Conservation (phyloP, 2,329 filamentous ascomycete genomes). For the Hyphodiscus sp. region DNA sequence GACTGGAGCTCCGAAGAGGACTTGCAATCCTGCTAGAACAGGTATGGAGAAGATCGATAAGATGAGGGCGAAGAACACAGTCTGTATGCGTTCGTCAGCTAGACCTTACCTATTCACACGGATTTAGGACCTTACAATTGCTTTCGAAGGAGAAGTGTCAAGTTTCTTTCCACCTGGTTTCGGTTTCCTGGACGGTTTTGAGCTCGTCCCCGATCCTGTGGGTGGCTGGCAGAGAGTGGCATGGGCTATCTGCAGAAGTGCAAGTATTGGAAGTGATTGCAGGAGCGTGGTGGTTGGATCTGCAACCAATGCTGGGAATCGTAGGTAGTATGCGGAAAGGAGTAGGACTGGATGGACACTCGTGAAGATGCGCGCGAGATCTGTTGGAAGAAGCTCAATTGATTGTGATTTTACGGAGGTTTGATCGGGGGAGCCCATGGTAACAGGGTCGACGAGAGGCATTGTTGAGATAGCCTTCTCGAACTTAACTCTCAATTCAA, state of each 20-base stretch:
- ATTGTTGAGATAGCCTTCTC: conserved; percentile 10
- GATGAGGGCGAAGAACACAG: conserved; percentile 63
- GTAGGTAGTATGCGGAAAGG: conserved; percentile 54
- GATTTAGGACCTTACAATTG: conserved; percentile 6
- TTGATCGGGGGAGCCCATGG: conserved; percentile 20
- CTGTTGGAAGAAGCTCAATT: conserved; percentile 26
- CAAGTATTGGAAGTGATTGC: conserved; percentile 54
- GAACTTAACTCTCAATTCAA: too few species aligned
- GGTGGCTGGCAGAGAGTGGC: conserved; percentile 57
- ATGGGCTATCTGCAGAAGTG: conserved; percentile 57
- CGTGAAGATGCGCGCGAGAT: conserved; percentile 47
- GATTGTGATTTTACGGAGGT: conserved; percentile 16
- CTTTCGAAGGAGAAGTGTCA: conserved; percentile 2
- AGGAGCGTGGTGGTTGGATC: conserved; percentile 62
- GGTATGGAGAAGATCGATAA: conserved; percentile 44
- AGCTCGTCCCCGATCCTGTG: conserved; percentile 39
- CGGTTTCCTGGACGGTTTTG: conserved; percentile 40
- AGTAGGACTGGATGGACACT: conserved; percentile 64
- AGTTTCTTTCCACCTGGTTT: conserved; percentile 50
- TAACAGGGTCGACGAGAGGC: conserved; percentile 28
- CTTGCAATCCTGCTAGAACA: conserved; percentile 47
- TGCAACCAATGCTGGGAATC: conserved; percentile 61
- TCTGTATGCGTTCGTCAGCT: conserved; percentile 37
- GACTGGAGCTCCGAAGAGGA: conserved; percentile 88
- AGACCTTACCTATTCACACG: background rate